Percentiles rank a stretch among this genome's conserved stretches.
These are phyloP conservation scores for Suillus variegatus DNA, from an alignment of 768 basidiomycete species.

Conservation along the genomic window DNA sequence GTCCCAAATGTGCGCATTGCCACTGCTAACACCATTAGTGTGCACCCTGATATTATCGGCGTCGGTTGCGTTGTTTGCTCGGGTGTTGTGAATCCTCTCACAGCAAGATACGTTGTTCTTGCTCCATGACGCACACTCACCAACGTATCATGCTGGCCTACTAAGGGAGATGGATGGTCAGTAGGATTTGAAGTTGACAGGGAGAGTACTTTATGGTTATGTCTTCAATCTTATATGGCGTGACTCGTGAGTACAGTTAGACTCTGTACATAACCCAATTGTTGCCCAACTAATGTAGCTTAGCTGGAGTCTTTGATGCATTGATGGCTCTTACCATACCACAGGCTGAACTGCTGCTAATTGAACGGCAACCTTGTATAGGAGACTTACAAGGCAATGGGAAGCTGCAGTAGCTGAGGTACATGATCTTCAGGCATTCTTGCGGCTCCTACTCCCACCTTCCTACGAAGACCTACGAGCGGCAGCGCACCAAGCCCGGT, in stretches of 20 bases:
- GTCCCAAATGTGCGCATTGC: too few species aligned
- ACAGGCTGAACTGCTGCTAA: too few species aligned
- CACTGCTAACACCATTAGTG: rapidly evolving
- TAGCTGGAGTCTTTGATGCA: too few species aligned
- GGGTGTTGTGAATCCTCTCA: not conserved
- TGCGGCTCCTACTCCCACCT: too few species aligned
- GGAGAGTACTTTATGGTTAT: not conserved
- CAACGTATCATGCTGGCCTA: not conserved
- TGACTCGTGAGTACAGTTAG: not conserved
- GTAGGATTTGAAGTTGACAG: not conserved
- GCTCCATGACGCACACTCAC: not conserved
- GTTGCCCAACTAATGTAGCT: too few species aligned
- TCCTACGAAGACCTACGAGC: too few species aligned
- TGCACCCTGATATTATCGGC: too few species aligned
- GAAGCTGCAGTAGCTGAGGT: too few species aligned
- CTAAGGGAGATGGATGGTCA: not conserved
- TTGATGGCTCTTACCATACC: not conserved
- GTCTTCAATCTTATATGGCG: not conserved
- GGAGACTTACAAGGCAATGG: too few species aligned
- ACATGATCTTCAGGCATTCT: too few species aligned
- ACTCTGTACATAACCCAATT: not conserved
- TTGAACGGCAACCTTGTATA: too few species aligned
- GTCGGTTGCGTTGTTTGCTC: not conserved
- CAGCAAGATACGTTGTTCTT: not conserved
- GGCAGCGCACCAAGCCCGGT: too few species aligned